These are phyloP conservation scores for Saccharomyces hybrid DNA, from an alignment of 1,139 yeast species.

Conservation along the genomic window DNA sequence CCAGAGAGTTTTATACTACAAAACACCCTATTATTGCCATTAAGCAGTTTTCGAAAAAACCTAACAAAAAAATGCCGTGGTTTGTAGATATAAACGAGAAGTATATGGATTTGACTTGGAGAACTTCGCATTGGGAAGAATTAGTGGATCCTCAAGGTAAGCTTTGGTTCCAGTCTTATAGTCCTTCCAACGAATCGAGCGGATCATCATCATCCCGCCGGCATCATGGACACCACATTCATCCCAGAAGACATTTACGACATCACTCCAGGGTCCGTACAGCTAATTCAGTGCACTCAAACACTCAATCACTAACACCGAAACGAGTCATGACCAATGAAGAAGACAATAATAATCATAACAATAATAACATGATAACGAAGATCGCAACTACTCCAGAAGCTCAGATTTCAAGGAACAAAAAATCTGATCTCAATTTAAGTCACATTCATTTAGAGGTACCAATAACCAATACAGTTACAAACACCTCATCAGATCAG, in stretches of 20 bases:
- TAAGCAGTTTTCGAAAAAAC: slow-evolving; percentile 23
- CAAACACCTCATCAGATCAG: not conserved
- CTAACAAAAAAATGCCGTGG: slow-evolving; percentile 40
- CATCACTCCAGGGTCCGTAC: not conserved
- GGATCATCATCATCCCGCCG: not conserved
- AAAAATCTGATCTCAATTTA: not conserved
- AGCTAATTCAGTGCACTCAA: not conserved
- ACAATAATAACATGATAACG: not conserved
- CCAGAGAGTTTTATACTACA: slow-evolving; percentile 22
- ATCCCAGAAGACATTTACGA: slow-evolving; percentile 5
- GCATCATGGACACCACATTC: slow-evolving; percentile 9
- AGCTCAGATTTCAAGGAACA: not conserved
- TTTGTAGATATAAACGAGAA: slow-evolving; percentile 59
- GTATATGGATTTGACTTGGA: slow-evolving; percentile 58
- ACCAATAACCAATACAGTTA: not conserved
- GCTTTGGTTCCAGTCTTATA: slow-evolving; percentile 45
- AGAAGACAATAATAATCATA: not conserved
- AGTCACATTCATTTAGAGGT: not conserved
- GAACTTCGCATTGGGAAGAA: slow-evolving; percentile 58
- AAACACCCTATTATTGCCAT: slow-evolving; percentile 28
- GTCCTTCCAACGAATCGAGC: slow-evolving; percentile 3
- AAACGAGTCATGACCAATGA: not conserved
- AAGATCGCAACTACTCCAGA: not conserved
- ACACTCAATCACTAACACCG: not conserved
- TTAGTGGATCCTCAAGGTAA: slow-evolving; percentile 48